Base-by-base conservation (phyloP, 306 rosid genomes). In the Trifolium subterraneum region DNA sequence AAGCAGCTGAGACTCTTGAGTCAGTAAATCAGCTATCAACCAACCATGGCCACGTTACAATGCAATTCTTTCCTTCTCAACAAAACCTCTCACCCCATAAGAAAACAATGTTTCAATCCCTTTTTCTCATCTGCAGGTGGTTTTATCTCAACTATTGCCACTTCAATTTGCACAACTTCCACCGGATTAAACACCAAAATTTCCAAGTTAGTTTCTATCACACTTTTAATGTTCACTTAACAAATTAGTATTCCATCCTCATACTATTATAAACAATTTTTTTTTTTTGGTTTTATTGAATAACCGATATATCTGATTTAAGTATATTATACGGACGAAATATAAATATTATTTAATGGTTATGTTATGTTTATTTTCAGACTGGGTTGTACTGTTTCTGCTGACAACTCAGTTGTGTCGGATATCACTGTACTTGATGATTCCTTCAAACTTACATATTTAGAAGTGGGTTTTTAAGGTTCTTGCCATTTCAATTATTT, bases 391-490 rank as follows among this genome's bases (percentile, higher is more conserved):
- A 44, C 54, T 58, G 87, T 80, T 84, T 84, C 97, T 80, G 90
- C 96, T 68, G 92, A 89, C 71, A 89, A 73, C 74, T 79, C 90
- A 4, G 65, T 78, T 80, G 87, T 78, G 68, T 83, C 92, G 11
- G 74, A 73, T 74, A 79, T 78, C 62, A 78, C 90, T 14, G 85
- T 87, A 71, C 65, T 6, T 29, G 33, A 85, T 68, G 76, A 77
- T 70, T 82, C 41, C 73, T 91, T 91, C 86, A 85, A 83, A 61
- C 88, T 93, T 81, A 93, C 96, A 16, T 89, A 91, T 79, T 88
- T 93, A 80, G 97, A 93, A 92, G 94, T 90, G 81, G 66, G 77
- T 85, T 84, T 83, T 77, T 75, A 39, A 9, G 64, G 70, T 82
- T 73, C 35, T 52, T 64, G 6, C 19, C 62, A 6, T 60, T 60